A percentile compares a stretch with the other conserved stretches of the same genome.
Conservation (phyloP, 2,329 filamentous ascomycete genomes). For the Fusarium guadeloupense region DNA sequence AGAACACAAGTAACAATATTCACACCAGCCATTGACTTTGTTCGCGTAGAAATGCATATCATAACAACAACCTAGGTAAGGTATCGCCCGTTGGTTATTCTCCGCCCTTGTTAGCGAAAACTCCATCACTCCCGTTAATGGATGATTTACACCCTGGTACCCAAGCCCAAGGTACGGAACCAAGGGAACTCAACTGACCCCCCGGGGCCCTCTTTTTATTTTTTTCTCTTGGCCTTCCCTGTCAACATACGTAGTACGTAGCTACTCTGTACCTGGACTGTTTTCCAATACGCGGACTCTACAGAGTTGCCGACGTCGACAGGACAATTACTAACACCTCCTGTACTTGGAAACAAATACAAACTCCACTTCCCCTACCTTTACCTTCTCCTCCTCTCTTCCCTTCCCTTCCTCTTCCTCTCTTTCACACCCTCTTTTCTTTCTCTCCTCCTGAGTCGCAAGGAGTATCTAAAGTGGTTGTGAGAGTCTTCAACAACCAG, state of each 20-base stretch:
- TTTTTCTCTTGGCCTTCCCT: constrained; percentile 13
- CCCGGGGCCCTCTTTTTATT: constrained; percentile 33
- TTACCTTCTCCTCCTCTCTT: constrained; percentile 3
- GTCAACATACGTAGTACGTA: background rate
- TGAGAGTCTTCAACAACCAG: too few relatives aligned
- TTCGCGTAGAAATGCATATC: background rate
- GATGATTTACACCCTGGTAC: constrained; percentile 24
- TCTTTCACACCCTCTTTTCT: constrained; percentile 3
- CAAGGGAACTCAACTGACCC: constrained; percentile 20
- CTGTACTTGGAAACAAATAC: constrained; percentile 18
- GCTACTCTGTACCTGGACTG: background rate
- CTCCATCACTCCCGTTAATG: constrained; percentile 23
- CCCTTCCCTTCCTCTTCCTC: background rate
- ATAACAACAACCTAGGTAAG: too few relatives aligned
- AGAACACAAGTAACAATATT: background rate
- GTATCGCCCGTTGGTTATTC: constrained; percentile 20
- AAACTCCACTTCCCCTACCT: constrained; percentile 29
- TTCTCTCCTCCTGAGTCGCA: constrained; percentile 11
- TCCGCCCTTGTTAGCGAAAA: constrained; percentile 32
- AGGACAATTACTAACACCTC: constrained; percentile 34
- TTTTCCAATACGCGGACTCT: background rate
- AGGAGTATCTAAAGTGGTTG: constrained; percentile 32
- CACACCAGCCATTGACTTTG: constrained; percentile 8
- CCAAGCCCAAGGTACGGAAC: too few relatives aligned
- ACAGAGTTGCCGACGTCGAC: background rate